Conservation (phyloP, 768 basidiomycete genomes). For the Phanerochaete sordida region DNA sequence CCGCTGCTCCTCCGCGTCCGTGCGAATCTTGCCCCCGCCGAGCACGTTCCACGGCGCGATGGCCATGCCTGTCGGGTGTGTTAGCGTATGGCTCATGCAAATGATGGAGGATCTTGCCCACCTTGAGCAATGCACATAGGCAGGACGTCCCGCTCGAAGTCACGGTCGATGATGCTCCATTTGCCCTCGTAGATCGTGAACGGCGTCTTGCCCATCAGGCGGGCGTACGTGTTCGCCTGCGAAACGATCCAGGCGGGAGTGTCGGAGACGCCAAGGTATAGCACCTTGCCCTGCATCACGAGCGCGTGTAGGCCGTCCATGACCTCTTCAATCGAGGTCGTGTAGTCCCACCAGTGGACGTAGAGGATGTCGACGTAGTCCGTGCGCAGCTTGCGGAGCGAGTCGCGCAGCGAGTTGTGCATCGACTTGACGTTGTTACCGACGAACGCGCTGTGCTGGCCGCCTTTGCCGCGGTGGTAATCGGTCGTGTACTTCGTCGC, state of each 20-base stretch:
- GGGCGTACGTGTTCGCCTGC: constrained; percentile 32
- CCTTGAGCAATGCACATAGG: constrained; percentile 14
- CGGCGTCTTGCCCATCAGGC: constrained; percentile 32
- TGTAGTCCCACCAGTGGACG: constrained; percentile 51
- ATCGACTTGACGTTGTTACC: constrained; percentile 36
- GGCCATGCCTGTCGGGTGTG: constrained; percentile 30
- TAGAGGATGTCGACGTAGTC: constrained; percentile 55
- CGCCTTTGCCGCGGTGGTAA: constrained; percentile 19
- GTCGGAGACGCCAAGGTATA: constrained; percentile 23
- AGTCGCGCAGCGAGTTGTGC: no score
- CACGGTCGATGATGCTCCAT: constrained; percentile 25
- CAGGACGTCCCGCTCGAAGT: constrained; percentile 38
- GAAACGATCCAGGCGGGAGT: constrained; percentile 30
- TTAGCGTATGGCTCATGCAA: no score
- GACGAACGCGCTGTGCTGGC: constrained; percentile 33
- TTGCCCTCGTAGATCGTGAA: constrained; percentile 38
- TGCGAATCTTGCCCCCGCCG: constrained; percentile 35
- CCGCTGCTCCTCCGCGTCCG: constrained; percentile 31
- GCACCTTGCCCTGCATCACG: constrained; percentile 43
- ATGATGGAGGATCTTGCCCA: no score
- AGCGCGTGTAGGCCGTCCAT: constrained; percentile 48
- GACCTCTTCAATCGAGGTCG: constrained; percentile 47
- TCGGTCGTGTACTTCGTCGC: constrained; percentile 21
- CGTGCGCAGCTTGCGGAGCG: constrained; percentile 52
- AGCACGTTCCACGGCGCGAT: constrained; percentile 39